Base-by-base conservation (phyloP, 2,329 filamentous ascomycete genomes). In the Ceratocystis ficicola region DNA sequence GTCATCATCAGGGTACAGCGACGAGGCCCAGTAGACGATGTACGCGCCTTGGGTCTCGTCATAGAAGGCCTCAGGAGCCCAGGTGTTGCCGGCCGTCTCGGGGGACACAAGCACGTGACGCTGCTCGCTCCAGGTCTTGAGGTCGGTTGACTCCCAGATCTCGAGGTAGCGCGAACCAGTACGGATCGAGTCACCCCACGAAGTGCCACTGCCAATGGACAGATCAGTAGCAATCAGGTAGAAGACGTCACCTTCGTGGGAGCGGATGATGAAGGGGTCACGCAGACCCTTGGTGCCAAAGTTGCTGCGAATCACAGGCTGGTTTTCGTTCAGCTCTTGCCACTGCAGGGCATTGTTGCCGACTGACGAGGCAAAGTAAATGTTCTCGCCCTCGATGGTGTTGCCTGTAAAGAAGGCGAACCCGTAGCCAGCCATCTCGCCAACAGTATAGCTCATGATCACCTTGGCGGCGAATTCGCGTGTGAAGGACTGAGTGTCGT, bases 211-310 rank as follows among this genome's bases (percentile, higher is more conserved):
- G 0, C 80, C 80, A 63, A 82, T 82, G 0, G 79, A 81, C 0
- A 83, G 73, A 64, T 82, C 80, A 0, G 80, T 83, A 0, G 80
- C 80, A 20, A 83, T 74, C 15, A 83, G 70, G 62, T 75, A 83
- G 67, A 82, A 82, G 3, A 74, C 80, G n/a, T 76, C 75, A 0
- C 80, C 79, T 30, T 82, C 79, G 0, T 71, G 74, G 0, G 79
- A 79, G 12, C 80, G 76, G 25, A 83, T 80, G 57, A 83, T 72
- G 67, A 82, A 82, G 0, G 80, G 80, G 67, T 83, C 80, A 15
- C 80, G 75, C 3, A 82, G 70, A 1, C 80, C 80, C 28, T 73
- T 76, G 0, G 80, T 82, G 48, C 80, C 80, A 57, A 75, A 66
- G 0, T 73, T 75, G 0, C 79, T 81, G 2, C 73, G 75, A 6